Percentiles rank a stretch among this genome's conserved stretches.
phyloP scores from a whole-genome alignment of 306 rosid species.

The Bauhinia variegata region DNA sequence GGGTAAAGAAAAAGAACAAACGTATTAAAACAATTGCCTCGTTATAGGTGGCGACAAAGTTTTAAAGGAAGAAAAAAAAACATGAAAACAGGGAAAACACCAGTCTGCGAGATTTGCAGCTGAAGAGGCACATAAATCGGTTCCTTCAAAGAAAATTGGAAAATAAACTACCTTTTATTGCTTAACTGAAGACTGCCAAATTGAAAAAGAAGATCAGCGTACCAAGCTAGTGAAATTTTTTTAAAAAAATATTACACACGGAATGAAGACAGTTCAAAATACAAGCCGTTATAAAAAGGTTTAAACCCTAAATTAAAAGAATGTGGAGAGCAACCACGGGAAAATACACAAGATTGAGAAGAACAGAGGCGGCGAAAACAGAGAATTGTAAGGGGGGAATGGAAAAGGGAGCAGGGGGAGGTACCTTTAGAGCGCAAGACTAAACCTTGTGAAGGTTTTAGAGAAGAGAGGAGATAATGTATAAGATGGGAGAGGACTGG shows the following conservation, averaged over 20 bases:
- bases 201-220: conserved; percentile 1
- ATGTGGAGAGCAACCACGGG: not conserved
- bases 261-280: not conserved
- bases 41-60: not conserved
- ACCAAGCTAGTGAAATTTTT: conserved; percentile 10
- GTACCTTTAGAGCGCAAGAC: conserved; percentile 46
- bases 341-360: not conserved
- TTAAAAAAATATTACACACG: not conserved
- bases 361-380: not conserved
- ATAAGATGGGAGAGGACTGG: not conserved
- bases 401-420: conserved; percentile 24
- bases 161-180: not conserved
- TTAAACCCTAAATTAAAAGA: conserved; percentile 45
- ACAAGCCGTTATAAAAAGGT: conserved; percentile 23
- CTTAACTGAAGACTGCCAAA: not conserved
- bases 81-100: not conserved
- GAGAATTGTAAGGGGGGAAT: not conserved
- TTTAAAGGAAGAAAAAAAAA: not conserved
- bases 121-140: not conserved
- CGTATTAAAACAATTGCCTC: conserved; percentile 10
- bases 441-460: not conserved
- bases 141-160: conserved; percentile 8
- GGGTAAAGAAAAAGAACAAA: too few relatives aligned
- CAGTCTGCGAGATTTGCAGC: not conserved
- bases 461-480: not conserved